These are phyloP conservation scores for Trichoderma koningii DNA, from an alignment of 2,329 filamentous ascomycete genomes.

Conservation along the genomic window DNA sequence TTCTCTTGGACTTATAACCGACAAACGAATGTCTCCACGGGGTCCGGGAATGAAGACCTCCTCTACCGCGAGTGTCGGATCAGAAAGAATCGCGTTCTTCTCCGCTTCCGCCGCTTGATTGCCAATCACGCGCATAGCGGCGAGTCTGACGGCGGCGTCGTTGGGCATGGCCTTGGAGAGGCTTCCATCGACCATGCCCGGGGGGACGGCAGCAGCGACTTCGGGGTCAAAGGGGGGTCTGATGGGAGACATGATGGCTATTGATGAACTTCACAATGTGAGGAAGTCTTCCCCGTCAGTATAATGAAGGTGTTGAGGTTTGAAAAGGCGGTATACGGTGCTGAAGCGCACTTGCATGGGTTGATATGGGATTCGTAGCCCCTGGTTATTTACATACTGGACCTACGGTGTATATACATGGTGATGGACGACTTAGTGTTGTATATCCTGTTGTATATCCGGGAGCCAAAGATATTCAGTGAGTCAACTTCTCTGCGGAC, in stretches of 20 bases:
- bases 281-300: too few species aligned
- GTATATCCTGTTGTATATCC: too few species aligned
- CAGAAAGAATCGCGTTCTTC: background rate
- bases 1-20: background rate
- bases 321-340: too few species aligned
- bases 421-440: too few species aligned
- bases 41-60: background rate
- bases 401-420: too few species aligned
- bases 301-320: background rate
- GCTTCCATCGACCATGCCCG: background rate
- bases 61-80: background rate
- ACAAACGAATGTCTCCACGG: background rate
- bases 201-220: background rate
- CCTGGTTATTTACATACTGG: too few species aligned
- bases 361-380: too few species aligned
- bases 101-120: background rate
- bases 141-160: background rate
- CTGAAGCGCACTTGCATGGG: too few species aligned
- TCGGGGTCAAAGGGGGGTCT: conserved; percentile 8
- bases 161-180: background rate
- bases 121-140: background rate
- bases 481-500: too few species aligned
- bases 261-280: background rate
- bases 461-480: too few species aligned
- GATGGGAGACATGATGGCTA: background rate